phyloP scores from a whole-genome alignment of 2,329 filamentous ascomycete species.

The Trichoderma endophyticum region DNA sequence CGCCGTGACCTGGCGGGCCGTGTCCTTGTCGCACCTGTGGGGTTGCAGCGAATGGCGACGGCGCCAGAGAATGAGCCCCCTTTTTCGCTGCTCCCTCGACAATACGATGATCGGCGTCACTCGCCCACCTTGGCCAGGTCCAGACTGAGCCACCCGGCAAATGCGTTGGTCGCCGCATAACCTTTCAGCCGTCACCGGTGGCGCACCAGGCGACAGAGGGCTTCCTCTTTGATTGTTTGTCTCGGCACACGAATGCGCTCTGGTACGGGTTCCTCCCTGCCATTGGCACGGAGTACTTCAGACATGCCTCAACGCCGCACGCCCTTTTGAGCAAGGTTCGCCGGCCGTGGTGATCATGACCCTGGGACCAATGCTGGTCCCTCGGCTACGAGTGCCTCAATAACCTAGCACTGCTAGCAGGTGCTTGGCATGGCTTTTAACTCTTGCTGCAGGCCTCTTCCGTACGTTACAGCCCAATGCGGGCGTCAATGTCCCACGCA shows the following conservation, averaged over 20 bases:
- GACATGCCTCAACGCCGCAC: not conserved
- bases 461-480: not conserved
- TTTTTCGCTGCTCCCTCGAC: constrained; percentile 4
- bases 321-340: constrained; percentile 1
- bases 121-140: constrained; percentile 8
- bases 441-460: not conserved
- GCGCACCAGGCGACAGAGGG: not conserved
- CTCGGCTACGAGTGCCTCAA: not conserved
- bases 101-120: constrained; percentile 12
- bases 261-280: not conserved
- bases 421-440: constrained; percentile 6
- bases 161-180: not conserved
- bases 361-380: not conserved
- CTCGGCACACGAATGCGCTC: not conserved
- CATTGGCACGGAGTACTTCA: not conserved
- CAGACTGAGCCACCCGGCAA: constrained; percentile 2
- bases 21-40: constrained; percentile 18
- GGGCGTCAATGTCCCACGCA: constrained; percentile 10
- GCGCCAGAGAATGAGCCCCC: constrained; percentile 8
- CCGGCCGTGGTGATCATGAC: not conserved
- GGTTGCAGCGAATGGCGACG: constrained; percentile 14
- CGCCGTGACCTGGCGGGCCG: constrained; percentile 18
- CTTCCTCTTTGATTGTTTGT: not conserved
- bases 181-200: not conserved
- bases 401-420: not conserved